Evolutionary conservation across 2,329 filamentous ascomycete species (phyloP).

Genomic region (Trichoderma semiorbis): DNA sequence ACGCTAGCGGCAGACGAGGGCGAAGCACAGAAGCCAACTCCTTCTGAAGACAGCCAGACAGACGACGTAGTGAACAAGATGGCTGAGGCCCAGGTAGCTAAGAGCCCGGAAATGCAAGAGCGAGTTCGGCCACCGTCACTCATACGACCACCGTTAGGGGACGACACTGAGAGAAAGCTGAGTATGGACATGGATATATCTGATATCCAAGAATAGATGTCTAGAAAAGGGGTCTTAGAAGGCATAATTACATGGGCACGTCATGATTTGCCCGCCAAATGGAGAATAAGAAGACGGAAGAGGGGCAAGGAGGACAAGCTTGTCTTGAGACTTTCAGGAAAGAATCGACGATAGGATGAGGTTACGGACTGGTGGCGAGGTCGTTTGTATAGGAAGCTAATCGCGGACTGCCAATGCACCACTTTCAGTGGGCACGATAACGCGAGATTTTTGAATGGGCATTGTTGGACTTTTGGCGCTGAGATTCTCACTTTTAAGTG

Average conservation of each 20-base stretch:
- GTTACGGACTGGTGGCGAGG: background rate
- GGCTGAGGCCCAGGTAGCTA: conserved; percentile 17
- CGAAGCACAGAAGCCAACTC: conserved; percentile 11
- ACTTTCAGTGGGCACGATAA: background rate
- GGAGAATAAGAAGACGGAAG: background rate
- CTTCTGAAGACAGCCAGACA: background rate
- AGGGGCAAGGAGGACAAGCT: background rate
- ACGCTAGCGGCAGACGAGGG: conserved; percentile 25
- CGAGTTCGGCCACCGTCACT: conserved; percentile 30
- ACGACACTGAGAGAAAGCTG: conserved; percentile 23
- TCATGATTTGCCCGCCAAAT: background rate
- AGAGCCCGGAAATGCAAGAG: conserved; percentile 45
- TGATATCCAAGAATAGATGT: conserved; percentile 19
- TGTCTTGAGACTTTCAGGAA: background rate
- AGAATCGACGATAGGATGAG: background rate
- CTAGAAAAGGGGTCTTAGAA: background rate
- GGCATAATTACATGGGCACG: background rate
- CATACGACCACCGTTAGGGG: conserved; percentile 22
- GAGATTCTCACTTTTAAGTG: background rate
- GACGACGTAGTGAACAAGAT: background rate
- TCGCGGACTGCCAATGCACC: background rate
- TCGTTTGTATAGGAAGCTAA: background rate
- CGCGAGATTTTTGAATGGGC: background rate
- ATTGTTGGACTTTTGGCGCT: background rate
- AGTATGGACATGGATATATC: conserved; percentile 39